Evolutionary conservation across 2,329 filamentous ascomycete genomes (phyloP), one percentile per base, ranked within the genome.

Genomic region (Trichoderma endophyticum): DNA sequence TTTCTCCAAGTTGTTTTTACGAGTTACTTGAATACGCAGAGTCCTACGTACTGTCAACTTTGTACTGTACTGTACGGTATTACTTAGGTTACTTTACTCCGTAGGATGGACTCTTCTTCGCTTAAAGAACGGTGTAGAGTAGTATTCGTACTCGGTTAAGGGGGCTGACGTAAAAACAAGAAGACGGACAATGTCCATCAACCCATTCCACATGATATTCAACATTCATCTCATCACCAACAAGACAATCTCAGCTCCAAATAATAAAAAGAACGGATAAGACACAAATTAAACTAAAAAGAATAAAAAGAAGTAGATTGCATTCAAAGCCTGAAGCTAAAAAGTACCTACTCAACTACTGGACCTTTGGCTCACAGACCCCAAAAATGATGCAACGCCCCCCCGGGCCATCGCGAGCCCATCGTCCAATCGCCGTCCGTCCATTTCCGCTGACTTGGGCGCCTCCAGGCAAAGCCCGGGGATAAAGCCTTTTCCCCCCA

Each of bases 371-470:
- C 39, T 34, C 43, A 34, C 28, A 28, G 28, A n/a, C n/a, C n/a
- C 62, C 34, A 26, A 60, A 61, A 60, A 69, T 69, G 66, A 69
- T 69, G 66, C 66, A 69, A 69, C 48, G 11, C 48, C 30, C 63
- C 63, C 63, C 48, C 48, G 30, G 30, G 6, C 48, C 51, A 67
- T 48, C 65, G 36, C 56, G 36, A 61, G 21, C 56, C 28, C 28
- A 14, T 14, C n/a, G 56, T 48, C 66, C 66, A 69, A 69, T 69
- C 66, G 60, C 34, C 56, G 11, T 11, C n/a, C 18, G 3, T 5
- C 26, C 15, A 69, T 26, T 69, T 69, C 56, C 54, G 66, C 66
- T 69, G 66, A 69, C 64, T 6, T 30, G 5, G 15, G 36, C 34
- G 34, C 34, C 34, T 32, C 26, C 7, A 32, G 56, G 6, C 21